phyloP scores from a whole-genome alignment of 2,329 filamentous ascomycete genomes.

The Trichoderma arundinaceum region DNA sequence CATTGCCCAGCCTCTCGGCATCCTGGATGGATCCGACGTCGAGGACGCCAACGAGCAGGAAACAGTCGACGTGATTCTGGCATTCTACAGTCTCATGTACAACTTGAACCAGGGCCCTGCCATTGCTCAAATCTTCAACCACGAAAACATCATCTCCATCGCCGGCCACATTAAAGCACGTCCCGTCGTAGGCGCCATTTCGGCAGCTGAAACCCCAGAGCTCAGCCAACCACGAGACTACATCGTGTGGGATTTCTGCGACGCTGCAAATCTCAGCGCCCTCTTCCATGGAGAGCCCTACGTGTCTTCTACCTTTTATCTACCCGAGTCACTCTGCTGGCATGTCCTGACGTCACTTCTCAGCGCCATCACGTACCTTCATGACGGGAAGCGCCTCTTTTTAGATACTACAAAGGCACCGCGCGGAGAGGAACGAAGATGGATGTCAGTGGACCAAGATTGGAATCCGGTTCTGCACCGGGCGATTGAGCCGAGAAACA shows the following conservation, averaged over 20 bases:
- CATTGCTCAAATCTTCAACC: constrained; percentile 51
- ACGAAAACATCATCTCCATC: constrained; percentile 56
- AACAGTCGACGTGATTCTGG: constrained; percentile 31
- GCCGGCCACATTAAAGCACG: constrained; percentile 45
- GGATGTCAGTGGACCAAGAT: constrained; percentile 44
- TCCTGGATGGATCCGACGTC: constrained; percentile 11
- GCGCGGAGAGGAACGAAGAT: constrained; percentile 22
- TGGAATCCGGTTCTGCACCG: constrained; percentile 61
- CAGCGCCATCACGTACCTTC: constrained; percentile 58
- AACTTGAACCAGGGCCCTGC: constrained; percentile 40
- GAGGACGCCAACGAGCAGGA: not conserved
- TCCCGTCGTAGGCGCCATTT: constrained; percentile 30
- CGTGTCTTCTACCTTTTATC: constrained; percentile 40
- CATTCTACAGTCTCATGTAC: constrained; percentile 40
- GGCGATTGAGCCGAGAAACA: constrained; percentile 53
- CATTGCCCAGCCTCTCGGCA: constrained; percentile 41
- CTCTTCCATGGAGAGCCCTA: constrained; percentile 45
- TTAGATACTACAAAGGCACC: constrained; percentile 30
- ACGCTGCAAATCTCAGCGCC: constrained; percentile 55
- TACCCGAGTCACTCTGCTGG: constrained; percentile 62
- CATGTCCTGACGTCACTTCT: constrained; percentile 57
- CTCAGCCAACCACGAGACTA: constrained; percentile 40
- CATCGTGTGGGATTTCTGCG: constrained; percentile 59
- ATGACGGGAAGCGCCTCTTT: constrained; percentile 51
- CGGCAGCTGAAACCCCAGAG: constrained; percentile 26